Percentiles rank a stretch among this genome's conserved stretches.
These are phyloP conservation scores for Penicillium turbatum DNA, from an alignment of 495 filamentous ascomycete genomes.

Conservation along the genomic window DNA sequence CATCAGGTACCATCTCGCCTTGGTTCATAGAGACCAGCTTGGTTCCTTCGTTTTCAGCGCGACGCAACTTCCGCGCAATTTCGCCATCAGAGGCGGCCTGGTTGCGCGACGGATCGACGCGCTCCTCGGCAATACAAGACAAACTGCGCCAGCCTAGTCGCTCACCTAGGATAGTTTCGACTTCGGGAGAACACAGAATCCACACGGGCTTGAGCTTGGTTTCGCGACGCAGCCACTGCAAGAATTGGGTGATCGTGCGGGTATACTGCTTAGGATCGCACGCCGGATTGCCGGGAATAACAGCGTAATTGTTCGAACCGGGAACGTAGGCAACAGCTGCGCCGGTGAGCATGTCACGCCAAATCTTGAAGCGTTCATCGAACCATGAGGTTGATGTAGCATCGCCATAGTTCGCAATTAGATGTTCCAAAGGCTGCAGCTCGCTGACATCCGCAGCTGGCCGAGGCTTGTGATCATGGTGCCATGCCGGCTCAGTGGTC, in stretches of 20 bases:
- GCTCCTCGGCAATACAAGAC: slow-evolving; percentile 79
- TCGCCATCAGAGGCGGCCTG: slow-evolving; percentile 52
- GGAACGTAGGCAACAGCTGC: slow-evolving; percentile 76
- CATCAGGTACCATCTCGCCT: slow-evolving; percentile 57
- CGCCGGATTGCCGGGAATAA: slow-evolving; percentile 77
- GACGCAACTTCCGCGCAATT: slow-evolving; percentile 65
- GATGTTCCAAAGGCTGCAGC: slow-evolving; percentile 69
- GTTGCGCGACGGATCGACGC: slow-evolving; percentile 60
- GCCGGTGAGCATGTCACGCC: slow-evolving; percentile 70
- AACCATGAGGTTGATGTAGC: slow-evolving; percentile 85
- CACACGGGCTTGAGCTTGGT: slow-evolving; percentile 75
- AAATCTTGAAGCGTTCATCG: slow-evolving; percentile 76
- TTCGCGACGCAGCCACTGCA: slow-evolving; percentile 65
- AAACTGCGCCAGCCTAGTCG: slow-evolving; percentile 79
- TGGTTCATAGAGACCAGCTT: slow-evolving; percentile 63
- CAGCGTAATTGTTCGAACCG: slow-evolving; percentile 64
- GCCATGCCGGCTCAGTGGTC: slow-evolving; percentile 62
- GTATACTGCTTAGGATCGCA: slow-evolving; percentile 69
- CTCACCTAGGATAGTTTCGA: slow-evolving; percentile 69
- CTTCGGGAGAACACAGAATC: slow-evolving; percentile 64
- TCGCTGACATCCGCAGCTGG: slow-evolving; percentile 43
- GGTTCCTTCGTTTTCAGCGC: slow-evolving; percentile 72
- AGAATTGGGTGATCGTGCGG: slow-evolving; percentile 64
- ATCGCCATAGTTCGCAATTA: slow-evolving; percentile 86
- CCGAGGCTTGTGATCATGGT: slow-evolving; percentile 34